Base-by-base conservation (phyloP, 305 asterid genomes). In the Fraxinus sp. region DNA sequence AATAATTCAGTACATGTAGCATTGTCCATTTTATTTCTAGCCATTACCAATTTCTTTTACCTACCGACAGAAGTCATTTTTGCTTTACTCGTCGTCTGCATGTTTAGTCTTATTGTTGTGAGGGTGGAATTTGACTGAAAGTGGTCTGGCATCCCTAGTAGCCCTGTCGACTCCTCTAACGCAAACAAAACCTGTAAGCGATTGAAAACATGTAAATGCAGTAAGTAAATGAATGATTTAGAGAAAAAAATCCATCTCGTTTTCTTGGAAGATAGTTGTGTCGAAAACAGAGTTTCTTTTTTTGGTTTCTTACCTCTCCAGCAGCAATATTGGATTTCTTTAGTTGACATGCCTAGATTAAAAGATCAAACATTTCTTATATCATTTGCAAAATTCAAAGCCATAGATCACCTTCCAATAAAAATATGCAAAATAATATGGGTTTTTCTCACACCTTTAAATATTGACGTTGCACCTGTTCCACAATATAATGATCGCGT, bases 401-500 rank as follows among this genome's bases (percentile, higher is more conserved):
- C 49, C 30, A 57, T 18, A 1, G 0, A 71, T 41, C 64, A 22
- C 9, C 16, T 71, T 16, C 37, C 35, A 0, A 2, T 5, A 16
- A 46, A 5, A 37, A 8, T 28, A 4, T 20, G 64, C 22, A 41
- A 78, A 41, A 52, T 24, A 5, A 37, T 24, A 0, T 13, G 20
- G 30, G 2, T 39, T 28, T 36, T 36, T 66, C 32, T 20, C 71
- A 74, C 80, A 92, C 95, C 94, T 87, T 41, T 89, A 73, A 79
- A 90, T 66, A 91, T 89, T n/a, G 92, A 57, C 73, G 90, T 57
- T 59, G 84, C 76, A 7, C 90, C 71, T 55, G 86, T 85, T 18
- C 93, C 95, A 80, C 89, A 90, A 13, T 80, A 89, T 36, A 90
- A 33, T 4, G 79, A 20, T 18, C 82, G 81, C 74, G 76, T 86